phyloP scores from a whole-genome alignment of 164 flowering plant species.

The Magnolia officinalis region DNA sequence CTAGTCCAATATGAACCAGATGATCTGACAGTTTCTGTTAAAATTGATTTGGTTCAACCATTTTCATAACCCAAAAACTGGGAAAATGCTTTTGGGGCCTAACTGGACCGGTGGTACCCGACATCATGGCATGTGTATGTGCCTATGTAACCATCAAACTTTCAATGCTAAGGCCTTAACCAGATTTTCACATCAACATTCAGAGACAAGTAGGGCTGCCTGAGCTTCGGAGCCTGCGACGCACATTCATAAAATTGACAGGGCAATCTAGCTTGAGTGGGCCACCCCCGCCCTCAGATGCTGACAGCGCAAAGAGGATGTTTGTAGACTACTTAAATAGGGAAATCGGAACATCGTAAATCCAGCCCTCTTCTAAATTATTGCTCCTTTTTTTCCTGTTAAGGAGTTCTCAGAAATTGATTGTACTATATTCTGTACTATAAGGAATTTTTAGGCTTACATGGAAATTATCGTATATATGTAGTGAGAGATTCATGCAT shows the following conservation, averaged over 20 bases:
- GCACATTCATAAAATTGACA: constrained; percentile 84
- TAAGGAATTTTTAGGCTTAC: not conserved
- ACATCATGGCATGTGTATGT: too few species aligned
- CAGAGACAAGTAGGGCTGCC: constrained; percentile 77
- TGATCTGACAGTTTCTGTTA: not conserved
- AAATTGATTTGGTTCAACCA: too few species aligned
- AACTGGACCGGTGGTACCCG: too few species aligned
- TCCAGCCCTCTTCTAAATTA: not conserved
- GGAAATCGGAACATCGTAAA: constrained; percentile 61
- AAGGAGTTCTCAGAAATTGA: not conserved
- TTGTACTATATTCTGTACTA: not conserved
- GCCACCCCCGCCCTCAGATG: constrained; percentile 94
- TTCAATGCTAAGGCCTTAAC: constrained; percentile 20
- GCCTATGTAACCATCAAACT: not conserved
- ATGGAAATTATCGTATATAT: not conserved
- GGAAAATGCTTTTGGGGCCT: not conserved
- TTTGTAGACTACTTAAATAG: constrained; percentile 87
- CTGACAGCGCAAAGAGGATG: constrained; percentile 89
- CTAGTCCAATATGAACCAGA: not conserved
- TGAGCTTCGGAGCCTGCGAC: constrained; percentile 75
- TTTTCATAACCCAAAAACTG: not conserved
- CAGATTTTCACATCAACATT: constrained; percentile 32
- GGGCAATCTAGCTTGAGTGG: constrained; percentile 95
- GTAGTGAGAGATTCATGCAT: not conserved
- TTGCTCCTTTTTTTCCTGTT: not conserved